Evolutionary conservation across 2,329 filamentous ascomycete species (phyloP), one percentile per base, ranked within the genome.

Genomic region (Penicillium sp.): DNA sequence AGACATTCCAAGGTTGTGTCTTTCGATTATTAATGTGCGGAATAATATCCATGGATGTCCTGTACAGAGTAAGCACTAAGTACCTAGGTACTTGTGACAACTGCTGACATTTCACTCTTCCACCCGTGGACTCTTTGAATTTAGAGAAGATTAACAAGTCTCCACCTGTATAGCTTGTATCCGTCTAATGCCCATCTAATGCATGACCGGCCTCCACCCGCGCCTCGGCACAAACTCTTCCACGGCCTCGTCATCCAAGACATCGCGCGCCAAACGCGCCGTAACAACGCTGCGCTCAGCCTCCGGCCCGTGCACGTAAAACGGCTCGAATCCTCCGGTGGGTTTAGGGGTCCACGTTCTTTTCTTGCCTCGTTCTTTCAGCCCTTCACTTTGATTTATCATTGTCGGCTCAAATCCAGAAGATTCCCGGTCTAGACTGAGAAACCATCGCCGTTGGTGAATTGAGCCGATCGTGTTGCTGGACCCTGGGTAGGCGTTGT

Each of bases 401-500:
- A 9, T n/a, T 11, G 11, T 44, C 24, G 37, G 38, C 11, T 59
- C 43, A 53, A 89, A 88, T 5, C 86, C 86, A 48, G 81, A 85
- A 5, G 78, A 81, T 26, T 66, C 68, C 13, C 84, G 77, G 64
- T 90, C 87, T 1, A 90, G 74, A 11, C 82, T 82, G 18, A 89
- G 64, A 57, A 83, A 88, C 88, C 86, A 90, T 40, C 79, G 77
- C 5, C 87, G 79, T 68, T 89, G 86, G 63, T 89, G 82, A 4
- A 89, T 76, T 37, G 86, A 89, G 6, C 82, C 84, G 39, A 90
- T 85, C 3, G 79, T 82, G 64, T 90, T 90, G 1, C 65, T 77
- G 0, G 88, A 85, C 5, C 87, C 87, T 0, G 81, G 74, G 64
- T 90, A 90, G 5, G 87, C 85, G 63, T 90, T 90, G 6, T 80